Evolutionary conservation across 2,329 filamentous ascomycete species (phyloP).

Genomic region (Balansia obtecta): DNA sequence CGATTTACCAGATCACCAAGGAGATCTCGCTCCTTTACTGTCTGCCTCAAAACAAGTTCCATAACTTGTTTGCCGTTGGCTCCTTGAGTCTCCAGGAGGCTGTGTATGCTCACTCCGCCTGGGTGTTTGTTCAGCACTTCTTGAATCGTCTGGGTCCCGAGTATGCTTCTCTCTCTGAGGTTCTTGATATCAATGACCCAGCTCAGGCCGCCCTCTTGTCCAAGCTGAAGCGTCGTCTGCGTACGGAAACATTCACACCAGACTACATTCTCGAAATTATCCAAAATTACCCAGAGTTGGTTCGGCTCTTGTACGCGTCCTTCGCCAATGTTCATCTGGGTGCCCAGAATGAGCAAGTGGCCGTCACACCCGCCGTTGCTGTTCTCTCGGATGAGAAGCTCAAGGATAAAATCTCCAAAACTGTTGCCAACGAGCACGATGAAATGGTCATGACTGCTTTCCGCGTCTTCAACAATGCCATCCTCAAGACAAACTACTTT

Average conservation of each 20-base stretch:
- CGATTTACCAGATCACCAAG: slow-evolving; percentile 98
- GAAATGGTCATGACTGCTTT: slow-evolving; percentile 97
- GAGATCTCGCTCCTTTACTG: slow-evolving; percentile 96
- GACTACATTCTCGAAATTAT: slow-evolving; percentile 99
- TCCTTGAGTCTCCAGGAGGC: slow-evolving; percentile 89
- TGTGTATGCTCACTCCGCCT: slow-evolving; percentile 92
- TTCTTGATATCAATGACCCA: slow-evolving; percentile 71
- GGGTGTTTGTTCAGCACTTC: slow-evolving; percentile 97
- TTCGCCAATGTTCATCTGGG: slow-evolving; percentile 78
- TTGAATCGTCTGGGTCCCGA: slow-evolving; percentile 88
- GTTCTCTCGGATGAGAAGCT: slow-evolving; percentile 66
- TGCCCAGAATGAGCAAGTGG: slow-evolving; percentile 38
- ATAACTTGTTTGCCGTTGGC: slow-evolving; percentile 74
- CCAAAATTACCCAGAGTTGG: slow-evolving; percentile 73
- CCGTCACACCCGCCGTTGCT: slow-evolving; percentile 45
- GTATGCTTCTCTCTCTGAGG: slow-evolving; percentile 73
- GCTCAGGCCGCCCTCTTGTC: slow-evolving; percentile 76
- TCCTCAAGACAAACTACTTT: slow-evolving; percentile 95
- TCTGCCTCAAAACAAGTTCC: slow-evolving; percentile 93
- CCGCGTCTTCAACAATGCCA: slow-evolving; percentile 83
- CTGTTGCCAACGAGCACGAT: slow-evolving; percentile 86
- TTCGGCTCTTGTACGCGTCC: slow-evolving; percentile 77
- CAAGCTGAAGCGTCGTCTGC: slow-evolving; percentile 89
- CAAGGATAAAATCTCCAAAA: slow-evolving; percentile 64
- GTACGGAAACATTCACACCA: slow-evolving; percentile 93